phyloP scores from a whole-genome alignment of 768 basidiomycete genomes.

The Naganishia friedmannii region DNA sequence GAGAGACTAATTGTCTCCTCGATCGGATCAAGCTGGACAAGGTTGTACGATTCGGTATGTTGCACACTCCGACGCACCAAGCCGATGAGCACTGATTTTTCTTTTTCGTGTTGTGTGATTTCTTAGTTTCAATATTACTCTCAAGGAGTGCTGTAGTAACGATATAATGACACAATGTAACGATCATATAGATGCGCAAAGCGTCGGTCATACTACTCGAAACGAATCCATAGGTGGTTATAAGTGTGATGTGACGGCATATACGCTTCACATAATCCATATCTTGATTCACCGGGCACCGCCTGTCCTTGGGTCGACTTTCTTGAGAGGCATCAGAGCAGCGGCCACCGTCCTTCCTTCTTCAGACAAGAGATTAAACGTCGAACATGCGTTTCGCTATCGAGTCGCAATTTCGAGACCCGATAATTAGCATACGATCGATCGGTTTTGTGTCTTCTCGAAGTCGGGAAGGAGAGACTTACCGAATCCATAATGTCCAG shows the following conservation, averaged over 20 bases:
- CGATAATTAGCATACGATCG: background rate
- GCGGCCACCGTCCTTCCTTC: conserved; percentile 91
- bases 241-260: background rate
- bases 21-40: conserved; percentile 87
- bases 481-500: conserved; percentile 87
- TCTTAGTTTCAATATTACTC: conserved; percentile 87
- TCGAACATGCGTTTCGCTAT: conserved; percentile 85
- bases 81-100: background rate
- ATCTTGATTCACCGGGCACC: background rate
- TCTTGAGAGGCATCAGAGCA: conserved; percentile 68
- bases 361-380: conserved; percentile 87
- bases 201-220: background rate
- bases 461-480: no score
- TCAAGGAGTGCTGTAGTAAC: conserved; percentile 69
- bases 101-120: background rate
- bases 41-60: conserved; percentile 76
- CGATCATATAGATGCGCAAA: background rate
- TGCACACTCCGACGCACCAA: no score
- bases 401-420: background rate
- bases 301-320: conserved; percentile 37
- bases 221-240: background rate
- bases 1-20: conserved; percentile 85
- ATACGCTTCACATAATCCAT: background rate
- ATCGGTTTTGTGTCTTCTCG: background rate
- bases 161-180: background rate